phyloP scores from a whole-genome alignment of 495 filamentous ascomycete species.

The Podospora fimiseda region DNA sequence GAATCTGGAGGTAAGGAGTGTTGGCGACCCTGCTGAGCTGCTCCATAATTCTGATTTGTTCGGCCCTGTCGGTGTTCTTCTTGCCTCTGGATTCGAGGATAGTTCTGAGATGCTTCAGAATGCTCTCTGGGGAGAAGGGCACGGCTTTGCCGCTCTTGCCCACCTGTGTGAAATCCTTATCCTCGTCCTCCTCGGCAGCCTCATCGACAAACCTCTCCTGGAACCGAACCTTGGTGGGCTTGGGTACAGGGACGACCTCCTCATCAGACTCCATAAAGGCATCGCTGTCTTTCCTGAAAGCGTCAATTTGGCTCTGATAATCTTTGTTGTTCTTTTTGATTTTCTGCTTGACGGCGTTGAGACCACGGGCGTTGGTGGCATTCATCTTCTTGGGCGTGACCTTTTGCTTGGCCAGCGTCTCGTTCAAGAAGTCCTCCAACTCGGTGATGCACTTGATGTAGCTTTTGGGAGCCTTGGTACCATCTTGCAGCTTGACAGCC shows the following conservation, averaged over 20 bases:
- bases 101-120: conserved; percentile 87
- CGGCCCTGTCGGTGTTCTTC: conserved; percentile 93
- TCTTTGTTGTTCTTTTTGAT: conserved; percentile 99
- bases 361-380: conserved; percentile 82
- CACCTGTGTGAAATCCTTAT: conserved; percentile 82
- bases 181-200: conserved; percentile 52
- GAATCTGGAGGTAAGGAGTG: conserved; percentile 89
- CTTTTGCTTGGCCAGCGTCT: conserved; percentile 90
- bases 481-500: conserved; percentile 68
- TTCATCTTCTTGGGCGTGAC: conserved; percentile 98
- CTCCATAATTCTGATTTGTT: conserved; percentile 97
- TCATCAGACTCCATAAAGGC: conserved; percentile 82
- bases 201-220: conserved; percentile 15
- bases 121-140: conserved; percentile 92
- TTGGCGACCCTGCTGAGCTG: conserved; percentile 82
- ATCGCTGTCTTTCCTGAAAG: conserved; percentile 76
- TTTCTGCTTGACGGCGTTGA: conserved; percentile 94
- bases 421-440: conserved; percentile 91
- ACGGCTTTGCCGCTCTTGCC: conserved; percentile 80
- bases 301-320: conserved; percentile 77
- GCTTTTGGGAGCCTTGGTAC: conserved; percentile 72
- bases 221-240: conserved; percentile 40
- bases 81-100: conserved; percentile 95
- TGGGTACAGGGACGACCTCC: conserved; percentile 54
- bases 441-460: conserved; percentile 93